Conservation (phyloP, 371 early-diverging fungal species). For the Vavraia culicis region DNA sequence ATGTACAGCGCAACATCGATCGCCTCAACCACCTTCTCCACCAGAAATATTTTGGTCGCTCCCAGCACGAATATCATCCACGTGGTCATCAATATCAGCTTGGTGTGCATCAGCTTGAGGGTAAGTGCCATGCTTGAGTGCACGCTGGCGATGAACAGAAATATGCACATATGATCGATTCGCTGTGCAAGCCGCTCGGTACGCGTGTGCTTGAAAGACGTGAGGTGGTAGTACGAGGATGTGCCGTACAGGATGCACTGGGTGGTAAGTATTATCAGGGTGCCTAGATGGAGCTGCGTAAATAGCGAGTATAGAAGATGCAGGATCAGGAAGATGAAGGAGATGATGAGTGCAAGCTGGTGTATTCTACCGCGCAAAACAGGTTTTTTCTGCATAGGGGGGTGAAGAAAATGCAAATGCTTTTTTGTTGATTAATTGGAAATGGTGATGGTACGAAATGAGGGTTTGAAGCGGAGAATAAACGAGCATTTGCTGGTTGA, state of each 20-base stretch:
- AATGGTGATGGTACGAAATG: too few species aligned
- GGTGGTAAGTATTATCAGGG: slow-evolving; percentile 27
- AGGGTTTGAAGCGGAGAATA: too few species aligned
- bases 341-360: slow-evolving; percentile 27
- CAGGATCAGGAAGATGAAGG: slow-evolving; percentile 1
- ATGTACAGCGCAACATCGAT: slow-evolving; percentile 41
- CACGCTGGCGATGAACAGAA: slow-evolving; percentile 43
- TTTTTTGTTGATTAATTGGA: too few species aligned
- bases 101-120: slow-evolving; percentile 8
- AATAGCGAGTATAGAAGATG: slow-evolving; percentile 9
- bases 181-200: slow-evolving; percentile 22
- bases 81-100: slow-evolving; percentile 16
- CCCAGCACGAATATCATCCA: slow-evolving; percentile 40
- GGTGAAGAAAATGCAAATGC: too few species aligned
- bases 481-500: too few species aligned
- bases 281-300: slow-evolving; percentile 3
- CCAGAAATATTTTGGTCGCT: slow-evolving; percentile 32
- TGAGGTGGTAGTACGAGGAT: slow-evolving; percentile 40
- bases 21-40: slow-evolving; percentile 18
- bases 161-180: slow-evolving; percentile 43
- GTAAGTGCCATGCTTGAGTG: slow-evolving; percentile 38
- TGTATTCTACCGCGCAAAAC: slow-evolving; percentile 34
- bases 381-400: slow-evolving; percentile 16
- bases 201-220: slow-evolving; percentile 25
- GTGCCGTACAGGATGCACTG: slow-evolving; percentile 42